Base-by-base conservation (phyloP, 2,329 filamentous ascomycete species). In the Penicillium sp. region DNA sequence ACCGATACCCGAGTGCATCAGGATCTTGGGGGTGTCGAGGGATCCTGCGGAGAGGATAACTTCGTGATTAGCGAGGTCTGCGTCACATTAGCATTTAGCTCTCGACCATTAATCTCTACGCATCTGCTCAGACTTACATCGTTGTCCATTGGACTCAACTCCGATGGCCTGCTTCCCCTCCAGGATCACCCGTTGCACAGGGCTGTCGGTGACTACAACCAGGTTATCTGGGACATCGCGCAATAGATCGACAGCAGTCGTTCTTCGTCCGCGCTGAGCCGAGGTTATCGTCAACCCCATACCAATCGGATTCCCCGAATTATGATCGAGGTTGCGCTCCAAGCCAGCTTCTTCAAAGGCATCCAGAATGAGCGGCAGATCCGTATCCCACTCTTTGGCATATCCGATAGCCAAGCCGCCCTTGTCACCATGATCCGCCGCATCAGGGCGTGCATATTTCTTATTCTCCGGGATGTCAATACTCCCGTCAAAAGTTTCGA, bases 271-370 rank as follows among this genome's bases (percentile, higher is more conserved):
- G 6, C 71, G 62, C 17, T 66, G 53, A n/a, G 72, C 66, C 8
- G 76, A 77, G 32, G 71, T 74, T 46, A 77, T 72, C 29, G 39
- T 11, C 69, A 53, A 29, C 74, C 59, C 1, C 70, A 81, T 71
- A 3, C 80, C 80, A 19, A 81, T 64, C 0, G 76, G 77, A 50
- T 81, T 70, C 0, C 79, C 79, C 6, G 72, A 75, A 46, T 82
- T 81, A 26, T 77, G 69, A 47, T 81, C 78, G 0, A 67, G 65
- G 44, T 81, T 81, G 13, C 72, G 47, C 0, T 69, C 61, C 23
- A 73, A 65, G 0, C 77, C 77, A 16, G 69, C 65, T 25, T 75
- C 56, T 41, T 75, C 67, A 27, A 76, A 75, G 5, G 70, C 58
- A 43, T 77, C 43, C 45, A 51, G 33, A 4, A 48, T 19, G 5